These are phyloP conservation scores for Vaccinium corymbosum DNA, from an alignment of 148 eudicot genomes.

Conservation along the genomic window DNA sequence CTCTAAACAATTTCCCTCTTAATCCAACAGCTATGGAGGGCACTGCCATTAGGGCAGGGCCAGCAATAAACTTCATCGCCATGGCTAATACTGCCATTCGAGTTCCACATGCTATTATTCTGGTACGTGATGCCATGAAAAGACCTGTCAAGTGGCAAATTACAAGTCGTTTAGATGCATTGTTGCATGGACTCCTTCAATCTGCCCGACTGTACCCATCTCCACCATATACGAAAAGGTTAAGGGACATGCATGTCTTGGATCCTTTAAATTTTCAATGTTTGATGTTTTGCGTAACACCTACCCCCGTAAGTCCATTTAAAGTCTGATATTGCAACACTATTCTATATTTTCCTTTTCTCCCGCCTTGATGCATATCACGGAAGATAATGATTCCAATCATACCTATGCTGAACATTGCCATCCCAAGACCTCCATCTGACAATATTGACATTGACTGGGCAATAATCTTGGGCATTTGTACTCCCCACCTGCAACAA, in stretches of 20 bases:
- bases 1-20: constrained; percentile 34
- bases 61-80: constrained; percentile 34
- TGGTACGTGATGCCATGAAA: constrained; percentile 48
- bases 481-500: constrained; percentile 36
- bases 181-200: not conserved
- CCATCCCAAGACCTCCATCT: constrained; percentile 63
- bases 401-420: constrained; percentile 64
- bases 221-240: not conserved
- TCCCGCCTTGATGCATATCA: not conserved
- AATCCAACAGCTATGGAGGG: constrained; percentile 39
- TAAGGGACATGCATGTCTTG: not conserved
- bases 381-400: not conserved
- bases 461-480: constrained; percentile 42
- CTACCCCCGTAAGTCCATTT: not conserved
- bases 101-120: constrained; percentile 42
- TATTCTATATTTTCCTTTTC: not conserved
- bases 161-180: not conserved
- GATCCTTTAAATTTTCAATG: not conserved
- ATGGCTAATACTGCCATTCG: constrained; percentile 34
- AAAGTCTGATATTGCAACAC: not conserved
- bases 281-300: not conserved
- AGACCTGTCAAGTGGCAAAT: constrained; percentile 31
- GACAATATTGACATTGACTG: constrained; percentile 40
- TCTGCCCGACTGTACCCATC: not conserved
- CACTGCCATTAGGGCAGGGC: constrained; percentile 45